Evolutionary conservation across 164 flowering plant genomes (phyloP).

Genomic region (Hamamelis virginiana): DNA sequence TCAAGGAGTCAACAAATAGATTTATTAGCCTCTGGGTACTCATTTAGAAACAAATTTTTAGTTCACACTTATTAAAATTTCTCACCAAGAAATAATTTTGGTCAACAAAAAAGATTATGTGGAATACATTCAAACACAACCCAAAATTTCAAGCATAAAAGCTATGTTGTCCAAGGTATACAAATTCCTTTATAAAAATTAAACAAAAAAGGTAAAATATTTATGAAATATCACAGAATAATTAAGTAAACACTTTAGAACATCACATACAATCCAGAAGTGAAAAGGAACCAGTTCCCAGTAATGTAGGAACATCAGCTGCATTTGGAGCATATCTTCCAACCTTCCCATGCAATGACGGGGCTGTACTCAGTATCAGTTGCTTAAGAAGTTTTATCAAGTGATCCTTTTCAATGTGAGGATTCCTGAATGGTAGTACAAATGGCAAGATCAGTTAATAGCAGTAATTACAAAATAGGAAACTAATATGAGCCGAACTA

Average conservation of each 20-base stretch:
- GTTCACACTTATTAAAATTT: background rate
- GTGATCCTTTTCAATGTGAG: constrained; percentile 86
- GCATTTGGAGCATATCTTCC: constrained; percentile 64
- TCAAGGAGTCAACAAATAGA: background rate
- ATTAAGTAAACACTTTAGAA: background rate
- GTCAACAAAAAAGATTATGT: background rate
- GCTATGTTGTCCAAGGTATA: background rate
- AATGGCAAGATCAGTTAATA: constrained; percentile 4
- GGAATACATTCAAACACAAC: too few relatives aligned
- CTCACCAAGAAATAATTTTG: background rate
- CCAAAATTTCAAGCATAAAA: too few relatives aligned
- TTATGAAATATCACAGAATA: background rate
- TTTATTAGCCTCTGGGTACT: background rate
- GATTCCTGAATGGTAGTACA: constrained; percentile 50
- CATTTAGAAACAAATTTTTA: background rate
- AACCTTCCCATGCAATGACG: constrained; percentile 42
- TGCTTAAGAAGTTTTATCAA: constrained; percentile 89
- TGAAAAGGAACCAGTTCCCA: constrained; percentile 86
- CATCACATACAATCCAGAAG: constrained; percentile 56
- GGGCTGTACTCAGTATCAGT: constrained; percentile 44
- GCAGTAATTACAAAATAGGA: background rate
- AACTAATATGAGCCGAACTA: background rate
- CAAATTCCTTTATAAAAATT: background rate
- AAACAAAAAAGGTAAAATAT: too few relatives aligned
- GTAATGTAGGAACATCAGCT: constrained; percentile 84